phyloP scores from a whole-genome alignment of 495 filamentous ascomycete species.

The Aspergillus conjunctus region DNA sequence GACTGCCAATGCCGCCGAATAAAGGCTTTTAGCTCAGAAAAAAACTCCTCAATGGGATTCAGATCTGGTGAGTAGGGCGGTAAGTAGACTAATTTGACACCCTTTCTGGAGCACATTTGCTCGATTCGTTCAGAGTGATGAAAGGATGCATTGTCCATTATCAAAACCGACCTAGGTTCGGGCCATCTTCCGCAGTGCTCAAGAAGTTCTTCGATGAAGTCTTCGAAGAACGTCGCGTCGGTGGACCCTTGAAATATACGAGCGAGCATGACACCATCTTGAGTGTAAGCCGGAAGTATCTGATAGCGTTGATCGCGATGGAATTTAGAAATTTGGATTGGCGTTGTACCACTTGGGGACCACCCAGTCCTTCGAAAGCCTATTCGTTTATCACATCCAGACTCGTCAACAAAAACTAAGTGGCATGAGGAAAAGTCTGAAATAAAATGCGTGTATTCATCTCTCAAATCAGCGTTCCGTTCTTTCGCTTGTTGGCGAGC shows the following conservation, averaged over 20 bases:
- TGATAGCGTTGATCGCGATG: slow-evolving; percentile 34
- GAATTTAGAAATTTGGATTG: slow-evolving; percentile 1
- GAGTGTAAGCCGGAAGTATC: slow-evolving; percentile 43
- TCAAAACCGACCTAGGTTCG: slow-evolving; percentile 42
- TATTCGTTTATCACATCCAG: slow-evolving; percentile 13
- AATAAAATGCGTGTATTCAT: neutral
- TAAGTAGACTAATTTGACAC: slow-evolving; percentile 38
- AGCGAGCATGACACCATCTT: slow-evolving; percentile 40
- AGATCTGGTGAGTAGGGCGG: slow-evolving; percentile 31
- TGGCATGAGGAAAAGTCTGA: slow-evolving; percentile 6
- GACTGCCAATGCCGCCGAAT: slow-evolving; percentile 22
- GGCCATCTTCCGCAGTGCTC: slow-evolving; percentile 39
- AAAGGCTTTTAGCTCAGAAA: slow-evolving; percentile 31
- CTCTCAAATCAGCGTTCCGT: slow-evolving; percentile 4
- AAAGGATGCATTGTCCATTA: slow-evolving; percentile 50
- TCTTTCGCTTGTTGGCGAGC: slow-evolving; percentile 1
- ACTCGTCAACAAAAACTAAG: slow-evolving; percentile 9
- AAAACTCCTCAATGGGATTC: slow-evolving; percentile 37
- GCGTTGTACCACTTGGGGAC: neutral
- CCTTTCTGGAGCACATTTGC: slow-evolving; percentile 35
- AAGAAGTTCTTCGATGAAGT: slow-evolving; percentile 45
- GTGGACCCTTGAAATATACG: slow-evolving; percentile 42
- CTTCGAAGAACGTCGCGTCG: slow-evolving; percentile 40
- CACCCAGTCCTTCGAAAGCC: slow-evolving; percentile 9
- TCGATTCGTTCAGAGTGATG: slow-evolving; percentile 37